Conservation (phyloP, 2,329 filamentous ascomycete genomes). For the Macroventuria anomochaeta region DNA sequence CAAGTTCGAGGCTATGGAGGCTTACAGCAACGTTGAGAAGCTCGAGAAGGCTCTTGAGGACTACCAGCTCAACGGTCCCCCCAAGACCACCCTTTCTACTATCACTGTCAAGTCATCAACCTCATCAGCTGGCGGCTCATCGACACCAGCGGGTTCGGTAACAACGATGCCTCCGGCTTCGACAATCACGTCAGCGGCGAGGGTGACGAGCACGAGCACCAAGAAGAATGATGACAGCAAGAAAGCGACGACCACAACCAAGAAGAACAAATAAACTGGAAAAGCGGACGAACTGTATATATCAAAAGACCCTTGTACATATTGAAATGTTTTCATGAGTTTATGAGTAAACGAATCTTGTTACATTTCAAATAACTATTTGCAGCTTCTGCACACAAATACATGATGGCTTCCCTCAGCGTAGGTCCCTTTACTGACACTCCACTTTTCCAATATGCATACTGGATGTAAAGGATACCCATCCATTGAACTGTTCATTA, state of each 20-base stretch:
- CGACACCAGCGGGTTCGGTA: background rate
- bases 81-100: slow-evolving; percentile 28
- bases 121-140: background rate
- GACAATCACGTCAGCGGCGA: slow-evolving; percentile 10
- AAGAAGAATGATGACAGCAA: slow-evolving; percentile 10
- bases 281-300: background rate
- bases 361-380: background rate
- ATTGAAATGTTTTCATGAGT: background rate
- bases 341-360: background rate
- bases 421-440: no score
- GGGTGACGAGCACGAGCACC: slow-evolving; percentile 7
- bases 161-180: background rate
- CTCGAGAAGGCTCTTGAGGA: slow-evolving; percentile 37
- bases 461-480: no score
- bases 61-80: slow-evolving; percentile 34
- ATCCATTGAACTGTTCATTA: no score
- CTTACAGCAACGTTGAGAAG: slow-evolving; percentile 34
- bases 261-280: slow-evolving; percentile 3
- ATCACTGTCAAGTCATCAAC: slow-evolving; percentile 5
- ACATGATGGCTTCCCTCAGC: no score
- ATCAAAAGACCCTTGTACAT: background rate
- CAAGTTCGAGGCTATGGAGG: slow-evolving; percentile 37
- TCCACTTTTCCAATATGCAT: no score
- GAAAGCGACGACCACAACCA: slow-evolving; percentile 10
- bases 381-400: no score